Conservation (phyloP, 352 stramenopile genomes). For the Saprolegnia parasitica region DNA sequence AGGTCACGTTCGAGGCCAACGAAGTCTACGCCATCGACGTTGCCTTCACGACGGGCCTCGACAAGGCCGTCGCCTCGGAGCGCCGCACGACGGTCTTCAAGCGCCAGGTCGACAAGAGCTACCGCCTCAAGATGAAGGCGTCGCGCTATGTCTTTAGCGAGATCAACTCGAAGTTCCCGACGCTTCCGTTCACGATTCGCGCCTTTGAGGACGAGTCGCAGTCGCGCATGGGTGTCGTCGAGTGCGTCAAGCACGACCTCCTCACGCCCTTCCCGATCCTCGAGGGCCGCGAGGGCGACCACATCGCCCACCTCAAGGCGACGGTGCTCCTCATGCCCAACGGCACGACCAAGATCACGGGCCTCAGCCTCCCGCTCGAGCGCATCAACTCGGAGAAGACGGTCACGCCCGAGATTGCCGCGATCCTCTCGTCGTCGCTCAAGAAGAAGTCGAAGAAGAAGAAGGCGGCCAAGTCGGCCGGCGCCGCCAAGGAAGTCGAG, state of each 20-base stretch:
- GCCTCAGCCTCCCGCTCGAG: constrained; percentile 87
- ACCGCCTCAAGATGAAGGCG: constrained; percentile 93
- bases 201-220: constrained; percentile 93
- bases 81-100: constrained; percentile 98
- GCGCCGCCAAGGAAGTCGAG: constrained; percentile 22
- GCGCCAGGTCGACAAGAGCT: constrained; percentile 97
- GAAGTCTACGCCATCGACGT: constrained; percentile 99
- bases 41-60: constrained; percentile 97
- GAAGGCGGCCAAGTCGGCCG: constrained; percentile 51
- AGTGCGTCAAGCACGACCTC: constrained; percentile 98
- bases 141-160: constrained; percentile 95
- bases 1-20: constrained; percentile 93
- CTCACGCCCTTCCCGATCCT: constrained; percentile 97
- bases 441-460: constrained; percentile 98
- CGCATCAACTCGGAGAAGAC: constrained; percentile 89
- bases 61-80: constrained; percentile 88
- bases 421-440: constrained; percentile 85
- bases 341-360: constrained; percentile 95
- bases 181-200: constrained; percentile 97
- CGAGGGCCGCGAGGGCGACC: constrained; percentile 90
- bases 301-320: constrained; percentile 98
- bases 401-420: constrained; percentile 88
- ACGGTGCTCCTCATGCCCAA: constrained; percentile 97
- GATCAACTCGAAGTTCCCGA: constrained; percentile 98
- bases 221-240: constrained; percentile 96